phyloP scores from a whole-genome alignment of 495 filamentous ascomycete genomes.

The Hyaloscypha variabilis region DNA sequence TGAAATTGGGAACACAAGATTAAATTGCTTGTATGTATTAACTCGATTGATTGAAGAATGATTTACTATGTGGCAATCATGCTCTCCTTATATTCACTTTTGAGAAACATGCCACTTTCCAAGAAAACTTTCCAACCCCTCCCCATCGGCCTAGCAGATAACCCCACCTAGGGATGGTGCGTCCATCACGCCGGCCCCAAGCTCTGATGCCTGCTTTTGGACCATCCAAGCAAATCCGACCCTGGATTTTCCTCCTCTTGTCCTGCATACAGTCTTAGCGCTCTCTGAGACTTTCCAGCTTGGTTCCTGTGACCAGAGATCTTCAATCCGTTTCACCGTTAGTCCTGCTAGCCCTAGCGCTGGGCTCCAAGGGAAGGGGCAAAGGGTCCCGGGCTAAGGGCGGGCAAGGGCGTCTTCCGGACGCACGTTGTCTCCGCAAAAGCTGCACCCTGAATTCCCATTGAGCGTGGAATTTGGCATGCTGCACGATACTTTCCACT shows the following conservation, averaged over 20 bases:
- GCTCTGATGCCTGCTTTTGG: neutral
- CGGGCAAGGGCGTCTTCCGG: slow-evolving; percentile 5
- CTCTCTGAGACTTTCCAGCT: neutral
- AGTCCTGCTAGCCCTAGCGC: neutral
- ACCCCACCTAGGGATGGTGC: slow-evolving; percentile 10
- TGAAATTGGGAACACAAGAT: neutral
- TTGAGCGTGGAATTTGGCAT: neutral
- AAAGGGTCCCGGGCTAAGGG: neutral
- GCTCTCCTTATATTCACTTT: slow-evolving; percentile 19
- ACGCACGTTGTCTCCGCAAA: neutral
- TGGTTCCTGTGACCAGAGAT: slow-evolving; percentile 16
- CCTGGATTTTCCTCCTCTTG: slow-evolving; percentile 6
- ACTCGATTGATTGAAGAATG: slow-evolving; percentile 8
- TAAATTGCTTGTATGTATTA: neutral
- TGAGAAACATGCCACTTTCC: slow-evolving; percentile 21
- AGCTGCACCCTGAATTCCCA: neutral
- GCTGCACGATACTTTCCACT: neutral
- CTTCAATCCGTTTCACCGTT: slow-evolving; percentile 21
- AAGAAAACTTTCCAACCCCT: neutral
- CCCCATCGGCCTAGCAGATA: neutral
- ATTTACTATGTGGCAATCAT: slow-evolving; percentile 1
- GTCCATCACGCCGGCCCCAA: slow-evolving; percentile 20
- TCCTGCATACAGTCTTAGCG: neutral
- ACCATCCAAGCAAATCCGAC: slow-evolving; percentile 2
- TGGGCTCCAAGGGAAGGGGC: neutral